Conservation (phyloP, 208 protist species). For the Leishmania arabica region DNA sequence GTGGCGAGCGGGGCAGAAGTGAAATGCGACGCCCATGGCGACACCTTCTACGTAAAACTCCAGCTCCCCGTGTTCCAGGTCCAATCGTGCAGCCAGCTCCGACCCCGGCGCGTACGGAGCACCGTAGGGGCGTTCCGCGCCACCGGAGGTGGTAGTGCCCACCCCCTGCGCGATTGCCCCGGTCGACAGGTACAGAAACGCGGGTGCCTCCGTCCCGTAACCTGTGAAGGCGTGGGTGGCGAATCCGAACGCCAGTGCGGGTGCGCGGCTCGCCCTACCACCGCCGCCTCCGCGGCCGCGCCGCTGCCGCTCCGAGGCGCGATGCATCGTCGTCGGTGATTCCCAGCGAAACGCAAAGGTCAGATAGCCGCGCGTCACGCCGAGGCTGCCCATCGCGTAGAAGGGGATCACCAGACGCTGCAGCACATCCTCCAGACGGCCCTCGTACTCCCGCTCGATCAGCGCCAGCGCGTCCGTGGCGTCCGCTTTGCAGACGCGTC, state of each 20-base stretch:
- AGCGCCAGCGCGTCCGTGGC: constrained; percentile 35
- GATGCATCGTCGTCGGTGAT: not conserved
- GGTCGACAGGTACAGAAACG: constrained; percentile 53
- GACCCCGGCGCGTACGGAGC: constrained; percentile 39
- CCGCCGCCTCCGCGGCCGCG: not conserved
- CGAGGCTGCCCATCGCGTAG: constrained; percentile 51
- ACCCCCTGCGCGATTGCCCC: constrained; percentile 39
- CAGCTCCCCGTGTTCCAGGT: constrained; percentile 39
- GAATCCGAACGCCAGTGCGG: constrained; percentile 30
- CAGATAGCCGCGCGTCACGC: constrained; percentile 37
- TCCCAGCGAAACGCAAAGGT: constrained; percentile 36
- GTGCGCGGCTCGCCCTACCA: constrained; percentile 23
- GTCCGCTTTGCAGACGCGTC: constrained; percentile 49
- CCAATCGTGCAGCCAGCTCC: constrained; percentile 52
- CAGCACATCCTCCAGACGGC: constrained; percentile 4
- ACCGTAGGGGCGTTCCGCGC: constrained; percentile 44
- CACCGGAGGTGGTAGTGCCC: not conserved
- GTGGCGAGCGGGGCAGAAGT: constrained; percentile 39
- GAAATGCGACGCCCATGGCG: constrained; percentile 58
- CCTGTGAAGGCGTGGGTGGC: constrained; percentile 32
- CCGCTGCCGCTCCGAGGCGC: not conserved
- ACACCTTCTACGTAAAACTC: constrained; percentile 59
- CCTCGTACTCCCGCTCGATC: constrained; percentile 36
- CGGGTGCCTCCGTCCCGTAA: constrained; percentile 24
- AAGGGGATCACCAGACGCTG: constrained; percentile 46